Evolutionary conservation across 257 asterid species (phyloP), one percentile per base, ranked within the genome.

Genomic region (Verbena officinalis): DNA sequence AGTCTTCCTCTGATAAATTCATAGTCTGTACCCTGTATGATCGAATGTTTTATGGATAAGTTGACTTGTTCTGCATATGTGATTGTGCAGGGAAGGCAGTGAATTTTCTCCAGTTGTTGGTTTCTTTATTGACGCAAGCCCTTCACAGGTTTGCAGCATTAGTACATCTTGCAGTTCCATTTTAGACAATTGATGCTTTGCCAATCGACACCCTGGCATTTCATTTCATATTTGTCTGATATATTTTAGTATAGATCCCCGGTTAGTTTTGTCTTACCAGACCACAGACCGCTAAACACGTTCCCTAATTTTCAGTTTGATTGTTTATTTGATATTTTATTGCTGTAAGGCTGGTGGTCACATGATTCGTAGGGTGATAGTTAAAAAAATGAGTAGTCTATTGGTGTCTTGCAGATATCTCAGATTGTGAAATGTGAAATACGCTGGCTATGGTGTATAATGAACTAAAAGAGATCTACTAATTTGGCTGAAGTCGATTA

Each of bases 91-190:
- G 78, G 87, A 84, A 72, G 91, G 96, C 69, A 78, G 70, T 46
- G 86, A 83, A 39, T 90, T 94, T 76, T 83, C 99, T 38, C 86
- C 97, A 0, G 58, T 88, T n/a, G 76, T 84, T 69, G 97, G 99
- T 63, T 84, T 81, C 75, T 94, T 94, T 72, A 7, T 83, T 14
- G 77, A 80, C 5, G 75, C 78, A 0, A 64, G 71, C 66, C 80
- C 90, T 42, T 88, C 95, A 33, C 89, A 90, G 99, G 99, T 93
- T 10, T 45, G 45, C 40, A 38, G 31, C 59, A 22, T 21, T 50
- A 24, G 57, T 51, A 23, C 53, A 46, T 52, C 49, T 68, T 58
- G 49, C 39, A 3, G 60, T n/a, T 20, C 40, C 52, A 36, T 38
- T 39, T 20, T 34, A 21, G 50, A 19, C 9, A n/a, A n/a, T n/a